Percentiles rank a stretch among this genome's conserved stretches.
These are phyloP conservation scores for Marasmius fiardii DNA, from an alignment of 1,284 basidiomycete genomes.

Conservation along the genomic window DNA sequence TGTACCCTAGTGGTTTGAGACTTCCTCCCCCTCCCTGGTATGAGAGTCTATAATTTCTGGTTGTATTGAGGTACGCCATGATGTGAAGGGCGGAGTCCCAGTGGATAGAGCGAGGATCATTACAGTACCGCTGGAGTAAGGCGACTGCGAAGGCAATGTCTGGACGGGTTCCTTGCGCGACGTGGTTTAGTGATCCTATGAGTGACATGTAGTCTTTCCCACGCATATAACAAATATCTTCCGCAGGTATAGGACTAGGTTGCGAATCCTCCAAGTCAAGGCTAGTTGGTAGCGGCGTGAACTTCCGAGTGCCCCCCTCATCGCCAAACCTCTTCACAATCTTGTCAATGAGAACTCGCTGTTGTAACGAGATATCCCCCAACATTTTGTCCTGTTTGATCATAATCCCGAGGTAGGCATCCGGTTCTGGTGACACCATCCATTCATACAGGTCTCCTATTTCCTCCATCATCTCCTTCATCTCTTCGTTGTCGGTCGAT, in stretches of 20 bases:
- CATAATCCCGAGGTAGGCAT: background rate
- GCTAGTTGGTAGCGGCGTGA: conserved; percentile 19
- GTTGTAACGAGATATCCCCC: conserved; percentile 18
- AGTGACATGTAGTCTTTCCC: conserved; percentile 23
- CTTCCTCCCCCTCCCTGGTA: conserved; percentile 16
- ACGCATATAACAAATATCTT: conserved; percentile 19
- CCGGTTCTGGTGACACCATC: background rate
- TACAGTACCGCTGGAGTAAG: conserved; percentile 21
- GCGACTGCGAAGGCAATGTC: conserved; percentile 28
- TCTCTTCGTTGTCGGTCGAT: no score
- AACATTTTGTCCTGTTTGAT: conserved; percentile 3
- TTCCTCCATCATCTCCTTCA: no score
- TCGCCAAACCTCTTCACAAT: conserved; percentile 21
- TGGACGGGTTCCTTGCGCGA: conserved; percentile 23
- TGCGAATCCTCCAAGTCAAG: conserved; percentile 13
- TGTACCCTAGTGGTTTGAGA: background rate
- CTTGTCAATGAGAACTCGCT: conserved; percentile 20
- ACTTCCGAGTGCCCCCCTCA: conserved; percentile 15
- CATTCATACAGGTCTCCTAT: no score
- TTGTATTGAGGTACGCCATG: conserved; percentile 27
- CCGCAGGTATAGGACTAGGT: conserved; percentile 9
- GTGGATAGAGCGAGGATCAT: conserved; percentile 25
- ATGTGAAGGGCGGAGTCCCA: conserved; percentile 27
- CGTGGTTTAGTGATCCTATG: conserved; percentile 27
- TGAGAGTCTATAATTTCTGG: conserved; percentile 14